Evolutionary conservation across 768 basidiomycete species (phyloP).

Genomic region (Suillus plorans): DNA sequence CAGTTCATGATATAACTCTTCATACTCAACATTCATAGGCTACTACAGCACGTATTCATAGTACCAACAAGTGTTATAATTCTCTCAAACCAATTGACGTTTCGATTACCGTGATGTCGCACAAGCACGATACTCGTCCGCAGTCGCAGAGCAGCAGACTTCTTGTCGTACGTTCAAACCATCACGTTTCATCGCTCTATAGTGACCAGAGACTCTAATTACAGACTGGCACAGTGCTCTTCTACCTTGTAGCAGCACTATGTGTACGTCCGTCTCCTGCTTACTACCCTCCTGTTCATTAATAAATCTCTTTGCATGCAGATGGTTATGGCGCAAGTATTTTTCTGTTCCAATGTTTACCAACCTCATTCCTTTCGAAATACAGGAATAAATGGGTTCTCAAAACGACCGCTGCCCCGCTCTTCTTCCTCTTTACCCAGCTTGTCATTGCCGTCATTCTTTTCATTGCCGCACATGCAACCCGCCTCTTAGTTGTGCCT

Average conservation of each 20-base stretch:
- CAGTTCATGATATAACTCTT: background rate
- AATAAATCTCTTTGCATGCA: conserved; percentile 26
- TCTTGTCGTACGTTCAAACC: conserved; percentile 28
- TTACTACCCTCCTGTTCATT: conserved; percentile 6
- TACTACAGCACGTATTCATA: background rate
- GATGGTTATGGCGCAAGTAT: conserved; percentile 86
- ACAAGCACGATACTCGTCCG: conserved; percentile 24
- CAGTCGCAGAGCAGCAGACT: conserved; percentile 30
- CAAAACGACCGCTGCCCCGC: conserved; percentile 65
- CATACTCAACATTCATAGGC: background rate
- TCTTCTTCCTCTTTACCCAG: conserved; percentile 87
- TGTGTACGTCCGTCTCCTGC: conserved; percentile 53
- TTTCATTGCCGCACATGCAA: conserved; percentile 60
- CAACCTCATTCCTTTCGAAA: background rate
- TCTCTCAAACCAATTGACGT: background rate
- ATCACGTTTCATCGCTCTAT: conserved; percentile 3
- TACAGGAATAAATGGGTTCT: conserved; percentile 90
- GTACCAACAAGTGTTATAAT: background rate
- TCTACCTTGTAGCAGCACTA: conserved; percentile 88
- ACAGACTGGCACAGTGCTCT: conserved; percentile 73
- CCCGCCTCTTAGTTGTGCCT: conserved; percentile 67
- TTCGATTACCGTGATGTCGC: conserved; percentile 19
- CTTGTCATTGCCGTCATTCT: conserved; percentile 77
- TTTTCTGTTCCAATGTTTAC: conserved; percentile 18
- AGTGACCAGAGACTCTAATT: conserved; percentile 1